These are phyloP conservation scores for Posidonia oceanica DNA, from an alignment of 116 monocot species.

Conservation along the genomic window DNA sequence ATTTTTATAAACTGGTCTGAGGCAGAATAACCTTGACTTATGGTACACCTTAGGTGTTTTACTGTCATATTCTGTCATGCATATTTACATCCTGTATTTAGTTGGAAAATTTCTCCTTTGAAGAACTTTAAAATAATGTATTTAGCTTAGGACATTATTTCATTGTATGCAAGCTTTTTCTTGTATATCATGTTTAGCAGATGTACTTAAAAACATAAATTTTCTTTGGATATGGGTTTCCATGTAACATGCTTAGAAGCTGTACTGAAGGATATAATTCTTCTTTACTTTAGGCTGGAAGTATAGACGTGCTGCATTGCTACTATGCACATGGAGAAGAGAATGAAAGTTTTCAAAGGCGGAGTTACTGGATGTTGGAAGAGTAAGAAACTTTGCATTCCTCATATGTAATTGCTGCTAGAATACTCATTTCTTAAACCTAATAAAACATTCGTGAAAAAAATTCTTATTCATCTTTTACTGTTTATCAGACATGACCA, in stretches of 20 bases:
- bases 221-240: neutral
- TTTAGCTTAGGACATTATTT: neutral
- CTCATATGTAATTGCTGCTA: neutral
- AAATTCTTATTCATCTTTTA: neutral
- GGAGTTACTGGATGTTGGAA: conserved; percentile 97
- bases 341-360: conserved; percentile 83
- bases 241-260: neutral
- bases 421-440: neutral
- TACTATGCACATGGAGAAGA: conserved; percentile 99
- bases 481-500: neutral
- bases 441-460: neutral
- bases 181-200: neutral
- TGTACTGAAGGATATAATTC: neutral
- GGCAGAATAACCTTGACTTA: too few species aligned
- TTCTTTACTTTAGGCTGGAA: conserved; percentile 52
- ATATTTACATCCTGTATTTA: too few species aligned
- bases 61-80: too few species aligned
- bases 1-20: too few species aligned
- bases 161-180: neutral
- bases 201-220: neutral
- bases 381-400: conserved; percentile 36
- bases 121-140: neutral
- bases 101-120: neutral
- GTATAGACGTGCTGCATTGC: conserved; percentile 94
- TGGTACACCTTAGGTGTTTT: neutral